Conservation (phyloP, 2,329 filamentous ascomycete species). For the Hypoxylon sp. region DNA sequence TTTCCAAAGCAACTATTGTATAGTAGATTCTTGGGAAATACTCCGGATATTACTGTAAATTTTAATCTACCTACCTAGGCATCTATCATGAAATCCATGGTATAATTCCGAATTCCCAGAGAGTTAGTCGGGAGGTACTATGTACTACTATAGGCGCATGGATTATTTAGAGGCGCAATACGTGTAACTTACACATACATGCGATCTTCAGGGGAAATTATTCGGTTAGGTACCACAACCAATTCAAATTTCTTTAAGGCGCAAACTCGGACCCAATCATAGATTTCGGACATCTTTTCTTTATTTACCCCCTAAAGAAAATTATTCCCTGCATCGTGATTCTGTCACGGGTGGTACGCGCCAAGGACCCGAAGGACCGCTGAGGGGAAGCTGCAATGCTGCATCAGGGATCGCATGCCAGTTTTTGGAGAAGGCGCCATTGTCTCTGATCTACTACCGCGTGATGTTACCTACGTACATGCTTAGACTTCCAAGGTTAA, state of each 20-base stretch:
- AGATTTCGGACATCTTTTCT: background rate
- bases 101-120: background rate
- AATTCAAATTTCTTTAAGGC: slow-evolving; percentile 17
- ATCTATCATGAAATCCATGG: background rate
- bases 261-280: slow-evolving; percentile 37
- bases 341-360: slow-evolving; percentile 37
- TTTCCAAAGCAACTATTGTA: background rate
- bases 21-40: background rate
- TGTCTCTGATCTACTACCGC: slow-evolving; percentile 28
- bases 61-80: background rate
- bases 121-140: background rate
- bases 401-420: slow-evolving; percentile 11
- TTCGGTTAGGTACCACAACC: slow-evolving; percentile 8
- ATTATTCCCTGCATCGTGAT: slow-evolving; percentile 33
- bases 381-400: slow-evolving; percentile 33
- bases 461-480: slow-evolving; percentile 34
- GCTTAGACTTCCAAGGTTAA: slow-evolving; percentile 16
- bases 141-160: slow-evolving; percentile 8
- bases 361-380: slow-evolving; percentile 36
- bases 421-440: slow-evolving; percentile 39
- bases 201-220: slow-evolving; percentile 37
- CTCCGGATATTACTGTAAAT: background rate
- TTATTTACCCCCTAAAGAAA: slow-evolving; percentile 16
- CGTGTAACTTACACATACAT: slow-evolving; percentile 7
- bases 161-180: slow-evolving; percentile 6